Evolutionary conservation across 2,329 filamentous ascomycete species (phyloP), one percentile per base, ranked within the genome.

Genomic region (Allantophomopsis lycopodina): DNA sequence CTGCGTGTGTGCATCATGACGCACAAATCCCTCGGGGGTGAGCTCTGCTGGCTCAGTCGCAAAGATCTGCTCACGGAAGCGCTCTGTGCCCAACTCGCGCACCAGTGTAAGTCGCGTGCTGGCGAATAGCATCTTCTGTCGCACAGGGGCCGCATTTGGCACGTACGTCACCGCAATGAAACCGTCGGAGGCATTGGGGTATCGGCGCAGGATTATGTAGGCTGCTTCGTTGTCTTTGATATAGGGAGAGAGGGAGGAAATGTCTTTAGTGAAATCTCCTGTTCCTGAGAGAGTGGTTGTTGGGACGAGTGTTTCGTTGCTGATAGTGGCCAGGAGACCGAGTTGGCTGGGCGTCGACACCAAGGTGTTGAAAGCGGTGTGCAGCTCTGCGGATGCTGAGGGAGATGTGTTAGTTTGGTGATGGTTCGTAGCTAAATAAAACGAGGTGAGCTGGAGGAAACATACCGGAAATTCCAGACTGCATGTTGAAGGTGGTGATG

Each of bases 111-210:
- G 65, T 8, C 83, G 73, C 20, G 84, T 88, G 17, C 77, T 74
- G 5, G 84, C 83, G 57, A 89, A 88, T 16, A 91, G 71, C 79
- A 85, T 91, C 68, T 91, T 91, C 57, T 86, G 80, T 32, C 84
- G 77, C 41, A 91, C 83, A 20, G 79, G 81, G 32, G 84, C 84
- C 1, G 73, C 56, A 58, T 89, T 82, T 18, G 84, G 85, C 5
- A 91, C 76, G 57, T 87, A 91, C 30, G 83, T 86, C 30, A 88
- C 64, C 35, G 79, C 81, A 18, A 82, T 62, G 46, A 87, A 76
- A 10, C 47, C 45, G 14, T 54, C 47, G n/a, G 71, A 72, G 3
- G 64, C 58, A 31, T 60, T 56, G 38, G 75, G 66, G 56, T 79
- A 69, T 40, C 79, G 76, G 37, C 83, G 79, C 33, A 91, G 73